A percentile compares a stretch with the other conserved stretches of the same genome.
Evolutionary conservation across 2,329 filamentous ascomycete genomes (phyloP).

Genomic region (Cladosporium sp.): DNA sequence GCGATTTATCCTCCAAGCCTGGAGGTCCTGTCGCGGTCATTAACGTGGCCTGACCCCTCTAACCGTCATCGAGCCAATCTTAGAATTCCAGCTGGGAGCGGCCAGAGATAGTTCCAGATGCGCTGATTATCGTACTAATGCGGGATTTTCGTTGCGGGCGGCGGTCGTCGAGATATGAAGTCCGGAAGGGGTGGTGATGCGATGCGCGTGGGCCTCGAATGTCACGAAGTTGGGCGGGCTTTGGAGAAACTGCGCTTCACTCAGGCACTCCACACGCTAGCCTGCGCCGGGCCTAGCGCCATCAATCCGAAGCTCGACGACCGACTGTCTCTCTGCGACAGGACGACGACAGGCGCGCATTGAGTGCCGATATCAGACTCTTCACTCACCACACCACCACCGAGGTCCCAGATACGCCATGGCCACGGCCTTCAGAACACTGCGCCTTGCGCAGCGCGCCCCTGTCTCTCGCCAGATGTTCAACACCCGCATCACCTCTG

Average conservation of each 20-base stretch:
- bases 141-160: constrained; percentile 30
- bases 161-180: constrained; percentile 27
- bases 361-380: background rate
- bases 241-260: background rate
- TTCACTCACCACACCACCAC: background rate
- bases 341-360: constrained; percentile 9
- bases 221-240: constrained; percentile 1
- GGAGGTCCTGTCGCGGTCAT: constrained; percentile 12
- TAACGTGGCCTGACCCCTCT: constrained; percentile 5
- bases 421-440: constrained; percentile 23
- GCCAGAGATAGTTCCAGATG: constrained; percentile 11
- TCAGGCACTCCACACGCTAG: constrained; percentile 3
- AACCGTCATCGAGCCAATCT: constrained; percentile 17
- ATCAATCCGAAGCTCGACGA: constrained; percentile 1
- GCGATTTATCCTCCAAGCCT: constrained; percentile 10
- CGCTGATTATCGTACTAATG: constrained; percentile 23
- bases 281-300: background rate
- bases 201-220: constrained; percentile 1
- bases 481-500: constrained; percentile 19
- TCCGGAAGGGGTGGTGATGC: constrained; percentile 10
- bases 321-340: background rate
- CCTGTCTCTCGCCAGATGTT: constrained; percentile 23
- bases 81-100: background rate
- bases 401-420: constrained; percentile 16
- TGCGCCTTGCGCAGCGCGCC: constrained; percentile 27